Conservation (phyloP, 495 filamentous ascomycete genomes). For the Cercophora sp. region DNA sequence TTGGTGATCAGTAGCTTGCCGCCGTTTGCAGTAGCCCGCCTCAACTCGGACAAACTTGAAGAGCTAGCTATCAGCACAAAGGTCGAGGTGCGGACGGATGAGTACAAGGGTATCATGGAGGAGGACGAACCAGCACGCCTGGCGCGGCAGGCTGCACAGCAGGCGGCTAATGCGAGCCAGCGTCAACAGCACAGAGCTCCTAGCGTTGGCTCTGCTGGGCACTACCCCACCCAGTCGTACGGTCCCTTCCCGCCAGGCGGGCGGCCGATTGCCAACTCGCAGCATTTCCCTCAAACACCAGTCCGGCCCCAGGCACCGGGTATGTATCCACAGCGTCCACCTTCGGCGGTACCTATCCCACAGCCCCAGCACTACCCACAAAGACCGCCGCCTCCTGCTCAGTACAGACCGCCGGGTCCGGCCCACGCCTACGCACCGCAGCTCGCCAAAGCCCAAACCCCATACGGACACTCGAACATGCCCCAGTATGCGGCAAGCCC, state of each 20-base stretch:
- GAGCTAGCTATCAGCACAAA: conserved; percentile 81
- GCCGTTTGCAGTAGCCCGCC: conserved; percentile 79
- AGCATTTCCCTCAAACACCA: conserved; percentile 43
- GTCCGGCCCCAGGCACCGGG: conserved; percentile 32
- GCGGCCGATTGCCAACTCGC: conserved; percentile 37
- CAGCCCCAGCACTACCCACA: conserved; percentile 30
- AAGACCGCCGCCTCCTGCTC: conserved; percentile 21
- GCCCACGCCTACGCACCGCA: conserved; percentile 30
- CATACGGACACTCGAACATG: conserved; percentile 38
- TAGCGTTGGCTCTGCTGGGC: conserved; percentile 29
- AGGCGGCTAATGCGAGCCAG: conserved; percentile 27
- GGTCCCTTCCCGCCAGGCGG: conserved; percentile 28
- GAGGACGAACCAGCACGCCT: conserved; percentile 62
- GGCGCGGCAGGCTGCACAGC: conserved; percentile 33
- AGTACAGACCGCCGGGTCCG: conserved; percentile 33
- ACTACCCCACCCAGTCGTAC: conserved; percentile 38
- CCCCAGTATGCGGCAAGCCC: conserved; percentile 34
- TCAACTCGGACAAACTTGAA: conserved; percentile 77
- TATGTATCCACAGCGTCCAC: conserved; percentile 29
- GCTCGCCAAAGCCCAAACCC: conserved; percentile 33
- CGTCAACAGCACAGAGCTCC: conserved; percentile 39
- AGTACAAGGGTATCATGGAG: conserved; percentile 79
- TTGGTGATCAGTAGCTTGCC: conserved; percentile 72
- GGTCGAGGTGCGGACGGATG: conserved; percentile 64
- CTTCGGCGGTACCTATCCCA: conserved; percentile 30